phyloP scores from a whole-genome alignment of 2,329 filamentous ascomycete species.

The Apiospora kogelbergensis region DNA sequence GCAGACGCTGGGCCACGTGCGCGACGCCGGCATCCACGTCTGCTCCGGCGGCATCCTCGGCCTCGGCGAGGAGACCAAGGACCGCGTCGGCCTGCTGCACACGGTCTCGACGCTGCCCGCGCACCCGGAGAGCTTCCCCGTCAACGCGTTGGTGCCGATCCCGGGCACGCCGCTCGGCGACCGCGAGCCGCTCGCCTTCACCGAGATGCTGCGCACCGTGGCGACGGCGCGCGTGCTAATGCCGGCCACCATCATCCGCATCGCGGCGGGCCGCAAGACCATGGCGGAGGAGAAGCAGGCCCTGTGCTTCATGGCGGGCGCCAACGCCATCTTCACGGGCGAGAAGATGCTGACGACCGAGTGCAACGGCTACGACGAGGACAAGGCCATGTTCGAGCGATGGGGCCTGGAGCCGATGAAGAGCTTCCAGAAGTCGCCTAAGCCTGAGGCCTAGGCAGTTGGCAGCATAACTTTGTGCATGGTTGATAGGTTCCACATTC shows the following conservation, averaged over 20 bases:
- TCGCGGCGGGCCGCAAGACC: slow-evolving; percentile 80
- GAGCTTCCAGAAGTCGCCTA: slow-evolving; percentile 28
- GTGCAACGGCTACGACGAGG: slow-evolving; percentile 89
- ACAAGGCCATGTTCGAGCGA: slow-evolving; percentile 76
- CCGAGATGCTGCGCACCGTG: slow-evolving; percentile 77
- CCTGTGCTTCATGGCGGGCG: slow-evolving; percentile 85
- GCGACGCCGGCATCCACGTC: slow-evolving; percentile 84
- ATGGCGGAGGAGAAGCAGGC: slow-evolving; percentile 89
- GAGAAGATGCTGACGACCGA: slow-evolving; percentile 96
- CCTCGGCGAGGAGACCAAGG: slow-evolving; percentile 73
- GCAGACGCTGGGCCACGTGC: slow-evolving; percentile 74
- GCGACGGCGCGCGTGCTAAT: slow-evolving; percentile 82
- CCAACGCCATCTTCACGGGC: slow-evolving; percentile 92
- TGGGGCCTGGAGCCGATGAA: slow-evolving; percentile 83
- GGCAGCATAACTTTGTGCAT: background rate
- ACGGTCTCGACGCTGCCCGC: slow-evolving; percentile 77
- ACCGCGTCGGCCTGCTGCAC: slow-evolving; percentile 80
- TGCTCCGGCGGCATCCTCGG: slow-evolving; percentile 89
- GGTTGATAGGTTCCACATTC: no score
- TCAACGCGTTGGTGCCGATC: slow-evolving; percentile 89
- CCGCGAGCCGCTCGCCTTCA: slow-evolving; percentile 70
- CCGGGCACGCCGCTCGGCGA: slow-evolving; percentile 85
- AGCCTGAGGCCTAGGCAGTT: slow-evolving; percentile 9
- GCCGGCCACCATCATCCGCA: slow-evolving; percentile 81
- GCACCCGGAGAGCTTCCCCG: slow-evolving; percentile 88